Evolutionary conservation across 2,329 filamentous ascomycete genomes (phyloP), one percentile per base, ranked within the genome.

Genomic region (Pseudopyrenochaeta lycopersici): DNA sequence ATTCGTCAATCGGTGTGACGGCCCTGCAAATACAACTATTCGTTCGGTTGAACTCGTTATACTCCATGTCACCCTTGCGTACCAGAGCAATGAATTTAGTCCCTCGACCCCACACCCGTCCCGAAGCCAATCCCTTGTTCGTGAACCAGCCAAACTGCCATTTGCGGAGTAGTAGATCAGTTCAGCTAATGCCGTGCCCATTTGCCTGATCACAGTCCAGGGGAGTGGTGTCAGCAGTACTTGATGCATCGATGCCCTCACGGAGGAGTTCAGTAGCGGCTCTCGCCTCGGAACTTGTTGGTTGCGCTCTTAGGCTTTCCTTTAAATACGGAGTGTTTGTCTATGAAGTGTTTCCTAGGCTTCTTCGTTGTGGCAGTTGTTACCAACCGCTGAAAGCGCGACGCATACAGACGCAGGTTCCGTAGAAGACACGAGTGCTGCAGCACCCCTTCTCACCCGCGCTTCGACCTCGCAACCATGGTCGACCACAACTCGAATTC

Each of bases 401-500:
- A 35, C 32, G 32, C 32, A 35, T 35, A 11, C 32, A 14, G 4
- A 35, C 12, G 32, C 32, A 35, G 32, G 15, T 17, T 35, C 5
- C 32, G 32, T 14, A 35, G 32, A 35, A 11, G 32, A n/a, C n/a
- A n/a, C n/a, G 32, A 35, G 32, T 35, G 23, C 23, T 9, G 23
- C 9, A 27, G 23, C 23, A 27, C 23, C 23, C 9, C 23, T 14
- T 35, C 15, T 5, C 32, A n/a, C 4, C 32, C 12, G 5, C 5
- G 4, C 32, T 14, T 35, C 32, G 15, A n/a, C 12, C 32, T 35
- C 11, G 32, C 32, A 35, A 14, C 32, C 12, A 59, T 59, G 56
- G 41, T 59, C 39, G 52, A 59, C 39, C 52, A 55, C 18, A 59
- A 59, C 40, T 32, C 41, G 31, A 42, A 30, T 36, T 46, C 52